phyloP scores from a whole-genome alignment of 306 rosid species.

The Canavalia ensiformis region DNA sequence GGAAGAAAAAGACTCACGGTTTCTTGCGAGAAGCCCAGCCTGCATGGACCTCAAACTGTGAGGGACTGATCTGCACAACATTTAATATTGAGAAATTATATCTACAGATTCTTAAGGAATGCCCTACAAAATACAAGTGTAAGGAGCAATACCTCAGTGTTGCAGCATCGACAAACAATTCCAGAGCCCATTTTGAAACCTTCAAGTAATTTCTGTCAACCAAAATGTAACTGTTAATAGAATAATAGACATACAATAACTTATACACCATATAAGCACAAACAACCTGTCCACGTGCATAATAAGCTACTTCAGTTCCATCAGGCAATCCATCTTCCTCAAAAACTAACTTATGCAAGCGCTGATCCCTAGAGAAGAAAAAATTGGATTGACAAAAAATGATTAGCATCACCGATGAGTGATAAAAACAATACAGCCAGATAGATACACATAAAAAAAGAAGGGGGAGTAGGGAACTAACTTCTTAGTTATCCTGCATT shows the following conservation, averaged over 20 bases:
- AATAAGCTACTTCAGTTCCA: slow-evolving; percentile 97
- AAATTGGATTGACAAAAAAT: slow-evolving; percentile 35
- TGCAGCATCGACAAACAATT: slow-evolving; percentile 92
- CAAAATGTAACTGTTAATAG: slow-evolving; percentile 37
- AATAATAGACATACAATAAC: slow-evolving; percentile 41
- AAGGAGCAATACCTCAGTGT: slow-evolving; percentile 66
- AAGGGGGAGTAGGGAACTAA: slow-evolving; percentile 46
- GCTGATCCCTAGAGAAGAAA: slow-evolving; percentile 75
- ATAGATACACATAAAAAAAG: slow-evolving; percentile 31
- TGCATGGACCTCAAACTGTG: slow-evolving; percentile 96
- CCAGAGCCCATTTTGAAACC: slow-evolving; percentile 93
- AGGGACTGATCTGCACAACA: slow-evolving; percentile 88
- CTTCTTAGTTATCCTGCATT: slow-evolving; percentile 88
- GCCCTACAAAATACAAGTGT: slow-evolving; percentile 43
- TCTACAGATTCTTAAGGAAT: slow-evolving; percentile 18
- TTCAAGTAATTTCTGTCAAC: slow-evolving; percentile 85
- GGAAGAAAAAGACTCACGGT: slow-evolving; percentile 73
- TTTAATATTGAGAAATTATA: slow-evolving; percentile 44
- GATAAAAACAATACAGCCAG: slow-evolving; percentile 38
- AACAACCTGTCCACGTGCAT: slow-evolving; percentile 93
- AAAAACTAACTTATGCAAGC: slow-evolving; percentile 93
- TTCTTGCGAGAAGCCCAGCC: slow-evolving; percentile 96
- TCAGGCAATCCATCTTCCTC: slow-evolving; percentile 94
- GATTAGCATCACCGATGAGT: slow-evolving; percentile 36
- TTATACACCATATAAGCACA: slow-evolving; percentile 31